Evolutionary conservation across 2,329 filamentous ascomycete genomes (phyloP).

Genomic region (Teratosphaeria zuluensis): DNA sequence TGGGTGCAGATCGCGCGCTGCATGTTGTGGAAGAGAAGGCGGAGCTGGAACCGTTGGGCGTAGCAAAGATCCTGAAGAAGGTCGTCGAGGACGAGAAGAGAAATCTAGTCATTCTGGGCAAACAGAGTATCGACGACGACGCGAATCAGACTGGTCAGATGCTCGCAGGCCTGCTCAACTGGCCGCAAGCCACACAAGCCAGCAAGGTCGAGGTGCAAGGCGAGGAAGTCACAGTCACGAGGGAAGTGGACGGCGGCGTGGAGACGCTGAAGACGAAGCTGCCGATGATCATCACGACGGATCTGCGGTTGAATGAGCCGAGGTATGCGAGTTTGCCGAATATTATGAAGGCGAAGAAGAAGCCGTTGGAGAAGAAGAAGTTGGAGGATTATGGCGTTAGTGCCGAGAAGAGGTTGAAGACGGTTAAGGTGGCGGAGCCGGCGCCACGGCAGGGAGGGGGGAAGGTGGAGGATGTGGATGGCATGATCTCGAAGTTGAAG

Average conservation of each 20-base stretch:
- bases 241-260: constrained; percentile 90
- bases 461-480: constrained; percentile 95
- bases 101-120: constrained; percentile 88
- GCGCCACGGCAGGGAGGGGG: constrained; percentile 79
- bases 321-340: constrained; percentile 92
- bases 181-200: constrained; percentile 92
- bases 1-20: constrained; percentile 89
- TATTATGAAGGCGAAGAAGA: constrained; percentile 99
- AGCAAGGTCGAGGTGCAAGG: constrained; percentile 67
- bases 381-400: constrained; percentile 73
- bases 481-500: constrained; percentile 88
- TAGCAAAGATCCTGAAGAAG: constrained; percentile 77
- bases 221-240: constrained; percentile 64
- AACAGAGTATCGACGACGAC: constrained; percentile 98
- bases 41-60: constrained; percentile 78
- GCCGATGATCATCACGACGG: constrained; percentile 90
- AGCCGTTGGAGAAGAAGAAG: constrained; percentile 88
- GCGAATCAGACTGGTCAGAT: constrained; percentile 95
- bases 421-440: constrained; percentile 83
- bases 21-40: constrained; percentile 63
- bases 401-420: constrained; percentile 67
- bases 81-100: constrained; percentile 75
- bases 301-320: constrained; percentile 88
- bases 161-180: constrained; percentile 83
- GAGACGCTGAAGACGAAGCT: constrained; percentile 80